phyloP scores from a whole-genome alignment of 345 rosid species.

The Dipteronia sinensis region DNA sequence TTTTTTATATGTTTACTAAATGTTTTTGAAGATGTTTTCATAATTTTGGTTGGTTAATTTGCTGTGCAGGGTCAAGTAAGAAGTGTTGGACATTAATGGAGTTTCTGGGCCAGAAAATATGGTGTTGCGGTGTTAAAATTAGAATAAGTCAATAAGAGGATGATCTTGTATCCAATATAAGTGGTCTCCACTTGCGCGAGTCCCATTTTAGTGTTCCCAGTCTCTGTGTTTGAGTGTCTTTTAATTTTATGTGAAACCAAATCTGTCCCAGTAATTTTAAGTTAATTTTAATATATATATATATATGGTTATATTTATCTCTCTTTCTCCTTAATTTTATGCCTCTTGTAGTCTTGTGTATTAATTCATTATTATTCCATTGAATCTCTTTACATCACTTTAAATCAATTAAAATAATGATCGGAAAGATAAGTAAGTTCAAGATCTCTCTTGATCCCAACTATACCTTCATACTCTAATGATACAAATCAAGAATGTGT shows the following conservation, averaged over 20 bases:
- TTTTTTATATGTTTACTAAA: too few relatives aligned
- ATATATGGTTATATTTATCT: not conserved
- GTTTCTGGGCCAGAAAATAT: not conserved
- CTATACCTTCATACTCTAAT: too few relatives aligned
- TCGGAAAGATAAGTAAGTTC: too few relatives aligned
- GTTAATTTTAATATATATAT: not conserved
- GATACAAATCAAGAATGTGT: too few relatives aligned
- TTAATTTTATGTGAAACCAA: not conserved
- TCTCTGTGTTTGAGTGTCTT: not conserved
- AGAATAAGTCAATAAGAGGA: slow-evolving; percentile 1
- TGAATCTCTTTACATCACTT: not conserved
- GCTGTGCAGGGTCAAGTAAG: slow-evolving; percentile 17
- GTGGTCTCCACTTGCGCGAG: not conserved
- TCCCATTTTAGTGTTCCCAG: not conserved
- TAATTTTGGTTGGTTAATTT: not conserved
- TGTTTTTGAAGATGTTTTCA: not conserved
- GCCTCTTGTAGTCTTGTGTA: not conserved
- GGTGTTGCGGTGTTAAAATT: not conserved
- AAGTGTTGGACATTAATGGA: not conserved
- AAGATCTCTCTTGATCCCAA: too few relatives aligned
- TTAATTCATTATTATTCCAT: not conserved
- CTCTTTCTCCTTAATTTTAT: not conserved
- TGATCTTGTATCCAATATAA: not conserved
- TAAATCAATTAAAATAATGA: too few relatives aligned
- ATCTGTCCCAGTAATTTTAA: not conserved